Evolutionary conservation across 441 rosid species (phyloP), one percentile per base, ranked within the genome.

Genomic region (Biscutella laevigata): DNA sequence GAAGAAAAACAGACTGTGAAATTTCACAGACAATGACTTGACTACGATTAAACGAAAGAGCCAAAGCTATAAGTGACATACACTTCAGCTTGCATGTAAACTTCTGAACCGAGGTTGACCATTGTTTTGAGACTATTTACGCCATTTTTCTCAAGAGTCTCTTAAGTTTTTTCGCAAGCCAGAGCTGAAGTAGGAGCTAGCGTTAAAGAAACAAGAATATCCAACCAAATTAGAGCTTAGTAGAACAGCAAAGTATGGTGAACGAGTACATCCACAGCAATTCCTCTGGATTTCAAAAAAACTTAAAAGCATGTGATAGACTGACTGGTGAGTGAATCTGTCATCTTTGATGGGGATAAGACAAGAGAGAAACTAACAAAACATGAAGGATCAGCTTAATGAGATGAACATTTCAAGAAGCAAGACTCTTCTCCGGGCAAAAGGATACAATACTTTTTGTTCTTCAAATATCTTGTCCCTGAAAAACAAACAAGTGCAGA

Each of bases 21-120:
- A 27, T 27, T 15, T 25, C 32, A 9, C 13, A 28, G 14, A 22
- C 34, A 43, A 45, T 9, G 17, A 48, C 10, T 64, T 19, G 11
- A 5, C 46, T 38, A 57, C 19, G 21, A 41, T 15, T 11, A 29
- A 14, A 59, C 0, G 16, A 53, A 46, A 32, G 33, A 59, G 26
- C 4, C 50, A 58, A 34, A 30, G 59, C 13, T 7, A 58, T 37
- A 13, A 47, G 51, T 32, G 12, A 62, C 95, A 58, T 75, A 92
- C 95, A 83, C 94, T 71, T 86, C 84, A 27, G 94, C 92, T 70
- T 88, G 96, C 92, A 84, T 56, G 72, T 84, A 86, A 11, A 88
- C 86, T 66, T 86, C 92, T 57, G 97, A 88, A 45, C 95, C 99
- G 12, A 92, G 78, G 65, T 91, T 88, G 59, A 86, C 95, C 82